Base-by-base conservation (phyloP, 2,329 filamentous ascomycete genomes). In the Trichoderma brevicompactum region DNA sequence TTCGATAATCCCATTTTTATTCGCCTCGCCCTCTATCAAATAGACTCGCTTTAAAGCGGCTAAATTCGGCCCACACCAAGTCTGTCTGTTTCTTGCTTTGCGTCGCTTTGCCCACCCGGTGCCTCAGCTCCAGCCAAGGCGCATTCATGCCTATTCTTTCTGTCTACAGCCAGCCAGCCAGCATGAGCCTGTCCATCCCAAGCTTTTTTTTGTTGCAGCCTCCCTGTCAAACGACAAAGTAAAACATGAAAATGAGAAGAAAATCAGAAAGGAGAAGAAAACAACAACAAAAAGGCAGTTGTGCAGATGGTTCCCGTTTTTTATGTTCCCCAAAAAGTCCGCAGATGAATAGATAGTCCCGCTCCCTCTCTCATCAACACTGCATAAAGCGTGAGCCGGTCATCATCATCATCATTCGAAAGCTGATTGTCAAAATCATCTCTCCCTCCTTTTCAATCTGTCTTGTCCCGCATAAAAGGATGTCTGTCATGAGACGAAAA, bases 281-380 rank as follows among this genome's bases (percentile, higher is more conserved):
- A 66, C n/a, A 62, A 44, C 40, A 41, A 59, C 8, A 68, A 66
- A 55, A 67, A 66, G 61, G 65, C 49, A 68, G 66, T 44, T 64
- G 52, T 65, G 67, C 71, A 72, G 54, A 74, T 68, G 68, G 64
- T 69, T 65, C 70, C 66, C 71, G 72, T 73, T 72, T 55, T 59
- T 58, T 53, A 34, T 55, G 28, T 38, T 36, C 56, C 36, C 28
- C 34, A 17, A 36, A 49, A 28, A 54, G 46, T 55, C 61, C 62
- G 50, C 43, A 65, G 65, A 65, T 65, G 61, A 58, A 54, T 48
- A 44, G 60, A 52, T 50, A 53, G 46, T 23, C 49, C 59, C 41
- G 44, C 46, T 58, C 40, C 23, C 34, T n/a, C 12, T 34, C 19
- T 36, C 23, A 50, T 62, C 32, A 34, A 17, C 55, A 48, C 40